phyloP scores from a whole-genome alignment of 495 filamentous ascomycete genomes.

The Xylaria acuta region DNA sequence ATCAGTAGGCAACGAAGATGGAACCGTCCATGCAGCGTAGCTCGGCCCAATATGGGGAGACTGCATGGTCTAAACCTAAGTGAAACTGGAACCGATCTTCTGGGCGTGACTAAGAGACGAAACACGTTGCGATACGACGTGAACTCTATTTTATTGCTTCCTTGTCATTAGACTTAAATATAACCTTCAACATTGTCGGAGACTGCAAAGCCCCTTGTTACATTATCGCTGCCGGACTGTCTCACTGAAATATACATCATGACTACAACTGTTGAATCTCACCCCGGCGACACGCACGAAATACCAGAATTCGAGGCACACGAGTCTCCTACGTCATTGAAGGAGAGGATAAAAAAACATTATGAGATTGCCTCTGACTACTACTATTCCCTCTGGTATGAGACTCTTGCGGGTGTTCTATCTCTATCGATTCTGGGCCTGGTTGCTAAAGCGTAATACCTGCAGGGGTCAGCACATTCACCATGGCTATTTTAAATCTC shows the following conservation, averaged over 20 bases:
- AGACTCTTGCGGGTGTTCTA: not conserved
- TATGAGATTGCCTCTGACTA: conserved; percentile 65
- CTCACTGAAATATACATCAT: not conserved
- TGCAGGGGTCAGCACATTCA: conserved; percentile 67
- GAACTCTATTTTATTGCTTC: not conserved
- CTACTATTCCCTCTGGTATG: conserved; percentile 58
- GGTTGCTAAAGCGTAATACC: not conserved
- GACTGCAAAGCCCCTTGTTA: not conserved
- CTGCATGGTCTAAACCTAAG: not conserved
- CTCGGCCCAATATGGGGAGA: conserved; percentile 21
- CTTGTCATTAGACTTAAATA: not conserved
- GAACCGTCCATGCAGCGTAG: not conserved
- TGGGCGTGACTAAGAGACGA: not conserved
- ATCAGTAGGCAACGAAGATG: not conserved
- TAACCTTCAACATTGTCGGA: not conserved
- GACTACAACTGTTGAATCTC: conserved; percentile 18
- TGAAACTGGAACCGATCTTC: not conserved
- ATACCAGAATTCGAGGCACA: conserved; percentile 57
- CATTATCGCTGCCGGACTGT: not conserved
- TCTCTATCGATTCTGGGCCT: not conserved
- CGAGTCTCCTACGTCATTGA: conserved; percentile 59
- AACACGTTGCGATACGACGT: not conserved
- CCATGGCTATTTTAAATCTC: conserved; percentile 57
- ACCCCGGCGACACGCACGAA: conserved; percentile 52
- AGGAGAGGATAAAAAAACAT: conserved; percentile 63